These are phyloP conservation scores for Colletotrichum viniferum DNA, from an alignment of 2,329 filamentous ascomycete genomes.

Conservation along the genomic window DNA sequence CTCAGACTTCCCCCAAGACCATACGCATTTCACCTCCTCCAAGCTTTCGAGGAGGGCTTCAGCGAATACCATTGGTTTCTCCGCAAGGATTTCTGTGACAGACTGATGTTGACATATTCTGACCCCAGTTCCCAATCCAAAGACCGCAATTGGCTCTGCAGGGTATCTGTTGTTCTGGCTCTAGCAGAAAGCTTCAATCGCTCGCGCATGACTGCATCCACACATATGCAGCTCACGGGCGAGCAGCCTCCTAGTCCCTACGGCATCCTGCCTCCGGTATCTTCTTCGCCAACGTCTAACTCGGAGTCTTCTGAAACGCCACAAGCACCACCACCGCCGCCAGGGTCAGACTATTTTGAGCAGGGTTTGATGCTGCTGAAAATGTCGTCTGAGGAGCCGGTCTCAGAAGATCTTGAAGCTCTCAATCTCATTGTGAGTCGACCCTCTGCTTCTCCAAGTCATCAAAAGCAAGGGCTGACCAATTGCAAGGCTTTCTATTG, in stretches of 20 bases:
- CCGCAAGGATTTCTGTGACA: conserved; percentile 14
- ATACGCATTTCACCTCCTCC: conserved; percentile 20
- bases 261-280: not conserved
- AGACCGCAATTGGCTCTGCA: conserved; percentile 24
- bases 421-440: not conserved
- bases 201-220: not conserved
- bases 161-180: conserved; percentile 22
- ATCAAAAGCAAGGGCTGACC: accelerated
- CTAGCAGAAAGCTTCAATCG: conserved; percentile 22
- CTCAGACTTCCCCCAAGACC: conserved; percentile 21
- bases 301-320: not conserved
- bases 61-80: conserved; percentile 25
- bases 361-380: conserved; percentile 19
- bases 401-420: conserved; percentile 11
- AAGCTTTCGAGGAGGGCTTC: conserved; percentile 23
- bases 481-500: conserved; percentile 15
- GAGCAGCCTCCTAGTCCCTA: not conserved
- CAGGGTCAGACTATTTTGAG: conserved; percentile 20
- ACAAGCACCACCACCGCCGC: not conserved
- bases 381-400: conserved; percentile 12
- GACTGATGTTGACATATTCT: conserved; percentile 19
- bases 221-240: not conserved
- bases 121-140: conserved; percentile 18
- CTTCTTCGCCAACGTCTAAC: not conserved
- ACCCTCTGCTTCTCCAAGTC: not conserved